Evolutionary conservation across 2,329 filamentous ascomycete species (phyloP).

Genomic region (Didymosphaeria variabile): DNA sequence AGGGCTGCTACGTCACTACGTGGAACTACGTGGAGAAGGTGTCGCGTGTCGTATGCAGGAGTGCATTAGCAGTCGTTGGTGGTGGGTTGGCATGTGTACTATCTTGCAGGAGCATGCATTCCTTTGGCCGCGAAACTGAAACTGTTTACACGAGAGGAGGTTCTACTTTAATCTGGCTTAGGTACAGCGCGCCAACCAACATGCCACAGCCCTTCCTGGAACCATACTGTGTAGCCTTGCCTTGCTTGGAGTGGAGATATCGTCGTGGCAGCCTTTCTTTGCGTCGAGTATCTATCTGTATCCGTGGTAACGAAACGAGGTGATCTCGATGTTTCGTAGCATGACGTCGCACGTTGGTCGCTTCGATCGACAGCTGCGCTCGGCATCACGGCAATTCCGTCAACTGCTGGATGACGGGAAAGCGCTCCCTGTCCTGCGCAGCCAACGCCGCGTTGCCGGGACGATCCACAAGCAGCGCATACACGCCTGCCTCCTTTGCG

Average conservation of each 20-base stretch:
- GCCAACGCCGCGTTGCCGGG: conserved; percentile 74
- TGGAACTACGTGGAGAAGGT: not conserved
- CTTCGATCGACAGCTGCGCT: not conserved
- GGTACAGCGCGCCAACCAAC: not conserved
- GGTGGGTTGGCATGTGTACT: conserved; percentile 2
- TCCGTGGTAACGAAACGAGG: too few relatives aligned
- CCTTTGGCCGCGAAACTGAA: not conserved
- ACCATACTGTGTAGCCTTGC: too few relatives aligned
- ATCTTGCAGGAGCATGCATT: conserved; percentile 1
- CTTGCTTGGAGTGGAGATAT: too few relatives aligned
- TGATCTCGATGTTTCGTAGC: not conserved
- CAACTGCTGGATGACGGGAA: conserved; percentile 39
- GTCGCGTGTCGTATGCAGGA: not conserved
- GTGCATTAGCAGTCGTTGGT: conserved; percentile 7
- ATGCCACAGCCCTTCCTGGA: not conserved
- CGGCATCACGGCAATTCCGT: conserved; percentile 48
- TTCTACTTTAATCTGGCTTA: not conserved
- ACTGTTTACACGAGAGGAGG: too few relatives aligned
- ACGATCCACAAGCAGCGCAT: conserved; percentile 60
- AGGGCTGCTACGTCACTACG: conserved; percentile 3
- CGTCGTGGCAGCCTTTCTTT: not conserved
- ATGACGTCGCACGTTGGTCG: not conserved
- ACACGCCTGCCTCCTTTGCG: conserved; percentile 54
- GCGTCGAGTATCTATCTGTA: not conserved
- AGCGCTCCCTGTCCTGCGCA: conserved; percentile 29